Base-by-base conservation (phyloP, 331 rosid genomes). In the Malus hybrid region DNA sequence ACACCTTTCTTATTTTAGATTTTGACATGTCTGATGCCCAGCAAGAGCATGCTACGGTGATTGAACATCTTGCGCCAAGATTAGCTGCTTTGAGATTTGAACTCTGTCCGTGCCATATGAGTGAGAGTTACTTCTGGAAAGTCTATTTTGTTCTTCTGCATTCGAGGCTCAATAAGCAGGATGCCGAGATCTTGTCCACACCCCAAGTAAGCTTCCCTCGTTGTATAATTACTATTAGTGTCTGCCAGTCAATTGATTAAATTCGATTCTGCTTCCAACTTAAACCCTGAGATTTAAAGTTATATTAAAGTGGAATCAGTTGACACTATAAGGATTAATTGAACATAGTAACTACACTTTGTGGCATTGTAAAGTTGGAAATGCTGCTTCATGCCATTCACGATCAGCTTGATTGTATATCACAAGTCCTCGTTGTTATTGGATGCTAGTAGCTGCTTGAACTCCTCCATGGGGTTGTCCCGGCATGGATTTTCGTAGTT, bases 71-170 rank as follows among this genome's bases (percentile, higher is more conserved):
- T 76, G 88, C 90, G 66, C 99, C 96, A 8, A 90, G 97, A 82
- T 86, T 95, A 79, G 93, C 90, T 80, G 99, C 99, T 34, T 93
- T 94, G 85, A 90, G 99, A 80, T 81, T 88, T 75, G 99, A 94
- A 81, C 90, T 94, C 14, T 94, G 97, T 70, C 97, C 99, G 70
- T 92, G 92, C 83, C 97, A 89, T 86, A 92, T 94, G 99, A 94
- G 92, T 36, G 86, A 90, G 77, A 83, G 92, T 78, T 94, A 90
- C 89, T 94, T 94, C 84, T 94, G 99, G 99, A 90, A 92, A 83
- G 99, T 94, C 46, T 94, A 94, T 80, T 94, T 91, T 39, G 99
- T 94, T 65, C 97, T 94, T 73, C 80, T 91, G 82, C 94, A 93
- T 83, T 90, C 99, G 11, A 85, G 99, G 81, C 93, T 94, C 27